These are phyloP conservation scores for Macroventuria anomochaeta DNA, from an alignment of 2,329 filamentous ascomycete genomes.

Conservation along the genomic window DNA sequence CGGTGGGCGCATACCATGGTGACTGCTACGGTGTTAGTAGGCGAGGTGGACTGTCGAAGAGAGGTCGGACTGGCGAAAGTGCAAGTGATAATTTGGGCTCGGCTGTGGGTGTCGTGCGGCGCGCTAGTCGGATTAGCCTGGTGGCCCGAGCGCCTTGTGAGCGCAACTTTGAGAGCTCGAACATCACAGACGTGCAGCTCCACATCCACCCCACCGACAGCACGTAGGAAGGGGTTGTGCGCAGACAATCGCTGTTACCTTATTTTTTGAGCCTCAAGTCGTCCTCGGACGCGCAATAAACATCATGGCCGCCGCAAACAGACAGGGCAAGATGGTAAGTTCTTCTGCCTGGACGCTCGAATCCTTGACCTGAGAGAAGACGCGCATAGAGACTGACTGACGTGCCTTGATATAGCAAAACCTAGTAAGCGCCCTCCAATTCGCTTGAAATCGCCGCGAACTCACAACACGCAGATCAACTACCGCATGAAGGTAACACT, in stretches of 20 bases:
- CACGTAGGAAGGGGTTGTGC: slow-evolving; percentile 24
- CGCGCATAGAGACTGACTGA: slow-evolving; percentile 54
- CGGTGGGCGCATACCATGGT: slow-evolving; percentile 46
- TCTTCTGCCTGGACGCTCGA: slow-evolving; percentile 45
- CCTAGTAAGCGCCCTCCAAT: slow-evolving; percentile 60
- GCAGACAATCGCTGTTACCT: slow-evolving; percentile 8
- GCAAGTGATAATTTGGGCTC: slow-evolving; percentile 29
- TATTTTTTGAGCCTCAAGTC: slow-evolving; percentile 36
- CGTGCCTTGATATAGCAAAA: slow-evolving; percentile 63
- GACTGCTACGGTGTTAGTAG: slow-evolving; percentile 49
- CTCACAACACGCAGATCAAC: slow-evolving; percentile 75
- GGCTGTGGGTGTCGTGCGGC: slow-evolving; percentile 26
- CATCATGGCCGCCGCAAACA: slow-evolving; percentile 66
- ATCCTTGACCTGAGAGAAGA: slow-evolving; percentile 49
- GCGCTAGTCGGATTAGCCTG: slow-evolving; percentile 14
- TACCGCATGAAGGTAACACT: slow-evolving; percentile 98
- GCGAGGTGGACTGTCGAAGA: slow-evolving; percentile 39
- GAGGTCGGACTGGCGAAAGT: slow-evolving; percentile 28
- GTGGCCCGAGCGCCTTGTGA: slow-evolving; percentile 20
- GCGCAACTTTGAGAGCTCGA: slow-evolving; percentile 29
- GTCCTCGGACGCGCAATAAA: slow-evolving; percentile 52
- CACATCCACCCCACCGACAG: slow-evolving; percentile 30
- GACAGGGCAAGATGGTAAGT: slow-evolving; percentile 99
- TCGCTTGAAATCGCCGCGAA: slow-evolving; percentile 20
- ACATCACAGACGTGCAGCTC: slow-evolving; percentile 15